Conservation (phyloP, 495 filamentous ascomycete genomes). For the Hyaloscypha finlandica region DNA sequence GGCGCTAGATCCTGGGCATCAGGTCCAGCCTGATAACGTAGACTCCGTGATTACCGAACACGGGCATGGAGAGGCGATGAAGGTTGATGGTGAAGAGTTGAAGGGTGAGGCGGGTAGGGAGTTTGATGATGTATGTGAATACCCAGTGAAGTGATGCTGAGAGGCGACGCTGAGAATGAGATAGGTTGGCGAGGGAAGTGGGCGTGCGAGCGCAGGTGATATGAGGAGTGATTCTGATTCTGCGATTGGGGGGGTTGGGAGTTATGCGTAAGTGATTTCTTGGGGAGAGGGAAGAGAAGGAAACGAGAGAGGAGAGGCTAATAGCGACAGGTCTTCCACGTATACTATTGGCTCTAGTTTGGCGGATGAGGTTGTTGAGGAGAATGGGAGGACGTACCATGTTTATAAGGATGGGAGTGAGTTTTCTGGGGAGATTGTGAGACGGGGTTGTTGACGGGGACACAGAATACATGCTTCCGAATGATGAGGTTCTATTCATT, state of each 20-base stretch:
- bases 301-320: neutral
- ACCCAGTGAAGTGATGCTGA: neutral
- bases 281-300: neutral
- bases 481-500: slow-evolving; percentile 35
- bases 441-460: neutral
- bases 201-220: neutral
- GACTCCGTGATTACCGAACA: too few relatives aligned
- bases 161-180: neutral
- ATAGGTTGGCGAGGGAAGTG: neutral
- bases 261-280: slow-evolving; percentile 1
- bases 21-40: too few relatives aligned
- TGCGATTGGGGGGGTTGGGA: slow-evolving; percentile 1
- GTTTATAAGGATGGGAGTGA: neutral
- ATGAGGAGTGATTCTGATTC: neutral
- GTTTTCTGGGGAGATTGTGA: neutral
- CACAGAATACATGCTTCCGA: slow-evolving; percentile 43
- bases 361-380: slow-evolving; percentile 4
- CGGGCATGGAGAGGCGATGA: too few relatives aligned
- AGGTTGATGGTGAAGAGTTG: too few relatives aligned
- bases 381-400: slow-evolving; percentile 5
- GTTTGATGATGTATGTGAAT: neutral
- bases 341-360: neutral
- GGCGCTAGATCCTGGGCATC: too few relatives aligned
- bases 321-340: neutral
- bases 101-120: neutral